Evolutionary conservation across 2,329 filamentous ascomycete genomes (phyloP), one percentile per base, ranked within the genome.

Genomic region (Zymoseptoria crescenta): DNA sequence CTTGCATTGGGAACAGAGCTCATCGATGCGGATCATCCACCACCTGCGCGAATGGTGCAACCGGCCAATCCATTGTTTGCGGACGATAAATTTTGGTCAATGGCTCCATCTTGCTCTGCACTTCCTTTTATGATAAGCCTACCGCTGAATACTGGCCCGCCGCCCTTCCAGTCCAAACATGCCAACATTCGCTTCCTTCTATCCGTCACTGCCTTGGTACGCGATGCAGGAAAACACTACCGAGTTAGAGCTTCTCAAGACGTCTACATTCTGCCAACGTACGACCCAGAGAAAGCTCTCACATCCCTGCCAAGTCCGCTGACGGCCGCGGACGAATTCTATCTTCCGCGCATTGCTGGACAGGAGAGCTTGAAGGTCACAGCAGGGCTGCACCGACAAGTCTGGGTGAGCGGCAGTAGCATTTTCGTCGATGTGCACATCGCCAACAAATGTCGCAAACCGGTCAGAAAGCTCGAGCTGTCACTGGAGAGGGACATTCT

Each of bases 201-300:
- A 5, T 77, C 74, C 58, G 74, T 75, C 0, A 80, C 79, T 4
- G 71, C 80, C 1, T 68, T 79, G 28, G 72, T 82, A 20, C 75
- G 75, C 52, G 77, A 80, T 56, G 74, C 76, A 56, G 78, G 75
- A 19, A 79, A 76, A 61, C 75, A 77, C 55, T 78, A 78, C 57
- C 74, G 79, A 59, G 78, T 83, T 4, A 74, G 81, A 54, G 74
- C 76, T 8, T 80, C 79, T 7, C 77, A 78, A 61, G 76, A 80
- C 54, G 72, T 82, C 7, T 72, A 74, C 3, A 76, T 83, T 9
- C 68, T 83, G 27, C 79, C 80, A 6, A 80, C 81, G 10, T 81
- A 81, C 63, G 80, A 83, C 69, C 81, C 81, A 19, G 80, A 82
- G 64, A 81, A 80, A 67, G 80, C 80, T 7, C 73, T 83, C 29